These are phyloP conservation scores for Harringtonia lauricola DNA, from an alignment of 2,329 filamentous ascomycete species.

Conservation along the genomic window DNA sequence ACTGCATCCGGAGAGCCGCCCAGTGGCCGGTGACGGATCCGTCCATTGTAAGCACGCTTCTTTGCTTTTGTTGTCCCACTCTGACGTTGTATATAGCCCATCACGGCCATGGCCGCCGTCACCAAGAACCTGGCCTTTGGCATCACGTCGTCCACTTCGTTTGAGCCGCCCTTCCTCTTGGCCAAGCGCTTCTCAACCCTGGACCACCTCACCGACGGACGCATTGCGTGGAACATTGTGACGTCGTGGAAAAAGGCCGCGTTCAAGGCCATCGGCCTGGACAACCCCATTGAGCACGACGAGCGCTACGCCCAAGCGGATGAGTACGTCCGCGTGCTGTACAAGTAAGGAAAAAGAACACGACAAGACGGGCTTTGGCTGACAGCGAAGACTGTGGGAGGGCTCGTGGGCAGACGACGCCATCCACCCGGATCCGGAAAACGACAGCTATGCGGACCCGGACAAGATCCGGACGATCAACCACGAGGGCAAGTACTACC, in stretches of 20 bases:
- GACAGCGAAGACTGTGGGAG: slow-evolving; percentile 4
- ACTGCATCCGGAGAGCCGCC: slow-evolving; percentile 49
- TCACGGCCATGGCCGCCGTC: slow-evolving; percentile 12
- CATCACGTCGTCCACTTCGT: slow-evolving; percentile 9
- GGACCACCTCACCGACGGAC: slow-evolving; percentile 7
- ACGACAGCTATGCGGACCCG: background rate
- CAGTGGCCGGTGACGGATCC: slow-evolving; percentile 58
- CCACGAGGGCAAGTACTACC: background rate
- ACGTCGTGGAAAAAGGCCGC: slow-evolving; percentile 11
- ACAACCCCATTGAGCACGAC: slow-evolving; percentile 11
- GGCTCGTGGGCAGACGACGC: slow-evolving; percentile 4
- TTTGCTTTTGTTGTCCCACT: no score
- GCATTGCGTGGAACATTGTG: slow-evolving; percentile 13
- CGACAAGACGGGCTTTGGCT: no score
- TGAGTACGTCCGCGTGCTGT: slow-evolving; percentile 13
- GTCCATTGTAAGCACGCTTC: slow-evolving; percentile 31
- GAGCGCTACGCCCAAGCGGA: slow-evolving; percentile 12
- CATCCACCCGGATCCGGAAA: background rate
- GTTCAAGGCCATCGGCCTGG: slow-evolving; percentile 9
- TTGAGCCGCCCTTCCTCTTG: slow-evolving; percentile 7
- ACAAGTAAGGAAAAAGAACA: slow-evolving; percentile 5
- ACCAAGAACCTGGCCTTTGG: slow-evolving; percentile 11
- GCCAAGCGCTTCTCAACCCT: slow-evolving; percentile 6
- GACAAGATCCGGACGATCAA: background rate
- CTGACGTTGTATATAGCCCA: slow-evolving; percentile 1